phyloP scores from a whole-genome alignment of 176 grass and related monocot species.

The Coix lacrymajobi region DNA sequence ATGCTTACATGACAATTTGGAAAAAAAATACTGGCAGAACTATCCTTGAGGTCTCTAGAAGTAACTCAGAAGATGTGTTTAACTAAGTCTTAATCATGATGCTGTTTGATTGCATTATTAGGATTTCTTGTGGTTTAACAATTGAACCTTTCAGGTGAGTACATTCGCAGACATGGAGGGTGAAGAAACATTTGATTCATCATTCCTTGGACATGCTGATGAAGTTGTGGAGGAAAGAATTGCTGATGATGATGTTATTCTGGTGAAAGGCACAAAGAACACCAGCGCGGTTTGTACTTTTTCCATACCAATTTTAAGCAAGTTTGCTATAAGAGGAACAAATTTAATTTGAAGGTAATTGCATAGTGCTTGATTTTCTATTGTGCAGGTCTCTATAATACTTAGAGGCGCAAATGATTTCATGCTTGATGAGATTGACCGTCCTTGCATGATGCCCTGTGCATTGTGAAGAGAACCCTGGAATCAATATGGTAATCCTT shows the following conservation, averaged over 20 bases:
- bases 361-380: neutral
- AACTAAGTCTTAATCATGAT: no score
- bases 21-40: no score
- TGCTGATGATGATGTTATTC: slow-evolving; percentile 78
- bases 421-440: slow-evolving; percentile 89
- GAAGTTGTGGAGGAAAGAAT: slow-evolving; percentile 90
- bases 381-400: slow-evolving; percentile 71
- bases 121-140: neutral
- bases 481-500: slow-evolving; percentile 65
- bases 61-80: no score
- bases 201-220: slow-evolving; percentile 70
- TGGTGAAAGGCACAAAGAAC: slow-evolving; percentile 87
- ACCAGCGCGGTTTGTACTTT: slow-evolving; percentile 62
- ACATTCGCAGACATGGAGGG: slow-evolving; percentile 98
- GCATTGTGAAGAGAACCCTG: slow-evolving; percentile 79
- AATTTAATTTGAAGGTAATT: neutral
- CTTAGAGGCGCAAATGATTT: slow-evolving; percentile 89
- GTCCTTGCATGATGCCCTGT: slow-evolving; percentile 75
- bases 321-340: neutral
- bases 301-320: neutral
- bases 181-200: slow-evolving; percentile 83
- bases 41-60: no score
- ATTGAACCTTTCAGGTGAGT: slow-evolving; percentile 41
- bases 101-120: neutral
- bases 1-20: neutral